phyloP scores from a whole-genome alignment of 805 yeast genomes.

The Wickerhamomyces sydowiorum region DNA sequence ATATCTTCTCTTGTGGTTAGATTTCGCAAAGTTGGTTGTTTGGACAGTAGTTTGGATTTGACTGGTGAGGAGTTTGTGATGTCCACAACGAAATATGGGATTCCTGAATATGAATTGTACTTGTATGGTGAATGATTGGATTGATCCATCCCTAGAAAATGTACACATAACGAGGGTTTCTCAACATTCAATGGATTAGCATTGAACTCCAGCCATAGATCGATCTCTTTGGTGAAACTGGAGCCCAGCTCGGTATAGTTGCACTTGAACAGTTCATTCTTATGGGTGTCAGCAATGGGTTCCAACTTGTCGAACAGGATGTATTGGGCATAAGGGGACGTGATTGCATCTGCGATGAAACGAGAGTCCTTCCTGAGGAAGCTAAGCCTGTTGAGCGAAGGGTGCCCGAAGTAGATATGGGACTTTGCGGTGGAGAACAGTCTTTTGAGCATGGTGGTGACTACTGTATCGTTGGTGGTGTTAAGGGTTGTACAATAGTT shows the following conservation, averaged over 20 bases:
- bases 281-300: constrained; percentile 19
- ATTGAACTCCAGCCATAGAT: constrained; percentile 19
- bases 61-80: constrained; percentile 29
- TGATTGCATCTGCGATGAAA: constrained; percentile 38
- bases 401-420: constrained; percentile 39
- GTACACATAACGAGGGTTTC: constrained; percentile 13
- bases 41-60: constrained; percentile 1
- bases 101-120: constrained; percentile 49
- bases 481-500: no score
- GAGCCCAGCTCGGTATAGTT: constrained; percentile 13
- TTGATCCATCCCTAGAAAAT: constrained; percentile 39
- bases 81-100: constrained; percentile 63
- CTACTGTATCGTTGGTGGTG: no score
- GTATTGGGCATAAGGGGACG: constrained; percentile 39
- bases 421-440: not conserved
- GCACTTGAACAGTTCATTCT: constrained; percentile 5
- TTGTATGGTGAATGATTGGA: constrained; percentile 31
- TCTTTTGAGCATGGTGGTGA: no score
- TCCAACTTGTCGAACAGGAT: constrained; percentile 28
- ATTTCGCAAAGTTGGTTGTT: constrained; percentile 4
- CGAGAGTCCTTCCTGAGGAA: constrained; percentile 46
- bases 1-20: constrained; percentile 17
- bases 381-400: constrained; percentile 49
- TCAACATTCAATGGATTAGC: constrained; percentile 1
- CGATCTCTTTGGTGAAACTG: constrained; percentile 8